These are phyloP conservation scores for Mortierella alpina DNA, from an alignment of 192 early-diverging fungal species.

Conservation along the genomic window DNA sequence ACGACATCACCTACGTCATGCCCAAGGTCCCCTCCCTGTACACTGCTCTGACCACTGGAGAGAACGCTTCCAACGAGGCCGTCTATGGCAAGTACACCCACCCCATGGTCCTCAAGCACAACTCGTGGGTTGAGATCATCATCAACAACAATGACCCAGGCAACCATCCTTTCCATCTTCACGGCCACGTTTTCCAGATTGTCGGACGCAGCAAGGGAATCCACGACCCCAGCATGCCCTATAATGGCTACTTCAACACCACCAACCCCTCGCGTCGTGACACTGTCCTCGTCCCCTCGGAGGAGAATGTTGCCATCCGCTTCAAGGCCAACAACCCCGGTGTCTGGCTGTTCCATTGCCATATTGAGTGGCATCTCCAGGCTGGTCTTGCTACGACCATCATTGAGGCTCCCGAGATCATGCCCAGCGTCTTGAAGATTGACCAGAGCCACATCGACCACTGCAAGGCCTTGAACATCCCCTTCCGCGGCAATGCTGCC, in stretches of 20 bases:
- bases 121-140: constrained; percentile 75
- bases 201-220: constrained; percentile 67
- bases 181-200: constrained; percentile 87
- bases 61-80: constrained; percentile 55
- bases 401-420: constrained; percentile 77
- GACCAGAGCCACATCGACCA: constrained; percentile 59
- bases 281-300: constrained; percentile 74
- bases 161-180: constrained; percentile 85
- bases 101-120: constrained; percentile 69
- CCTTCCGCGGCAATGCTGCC: constrained; percentile 76
- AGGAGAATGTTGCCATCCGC: constrained; percentile 76
- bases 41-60: constrained; percentile 71
- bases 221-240: constrained; percentile 58
- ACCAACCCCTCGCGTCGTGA: constrained; percentile 80
- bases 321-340: constrained; percentile 87
- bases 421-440: constrained; percentile 64
- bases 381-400: constrained; percentile 77
- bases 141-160: constrained; percentile 82
- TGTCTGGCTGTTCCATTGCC: constrained; percentile 89
- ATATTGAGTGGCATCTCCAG: constrained; percentile 82
- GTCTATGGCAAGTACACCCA: constrained; percentile 76
- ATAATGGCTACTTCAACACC: constrained; percentile 54
- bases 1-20: constrained; percentile 73
- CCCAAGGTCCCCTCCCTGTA: constrained; percentile 75
- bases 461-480: constrained; percentile 69